A percentile compares a stretch with the other conserved stretches of the same genome.
Evolutionary conservation across 768 basidiomycete genomes (phyloP).

Genomic region (Kwoniella dendrophila): DNA sequence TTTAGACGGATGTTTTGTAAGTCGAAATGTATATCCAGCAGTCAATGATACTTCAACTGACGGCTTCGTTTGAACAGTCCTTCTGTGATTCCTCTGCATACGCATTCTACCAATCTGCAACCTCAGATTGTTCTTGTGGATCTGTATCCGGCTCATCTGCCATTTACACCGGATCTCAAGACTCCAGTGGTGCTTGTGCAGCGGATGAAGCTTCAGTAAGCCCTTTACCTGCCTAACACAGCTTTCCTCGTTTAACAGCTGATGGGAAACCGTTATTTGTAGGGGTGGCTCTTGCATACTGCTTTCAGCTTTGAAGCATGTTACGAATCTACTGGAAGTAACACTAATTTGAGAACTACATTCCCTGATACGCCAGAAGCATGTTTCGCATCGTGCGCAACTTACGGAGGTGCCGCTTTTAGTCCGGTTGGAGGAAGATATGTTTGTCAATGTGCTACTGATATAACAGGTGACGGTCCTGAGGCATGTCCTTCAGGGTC

Average conservation of each 20-base stretch:
- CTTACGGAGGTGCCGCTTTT: not conserved
- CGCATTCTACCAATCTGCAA: not conserved
- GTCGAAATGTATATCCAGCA: too few relatives aligned
- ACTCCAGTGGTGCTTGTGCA: not conserved
- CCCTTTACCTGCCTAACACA: not conserved
- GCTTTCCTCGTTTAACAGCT: not conserved
- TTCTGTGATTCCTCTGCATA: not conserved
- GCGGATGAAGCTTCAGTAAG: constrained; percentile 3
- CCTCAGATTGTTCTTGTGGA: not conserved
- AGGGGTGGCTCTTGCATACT: not conserved
- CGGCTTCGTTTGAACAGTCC: not conserved
- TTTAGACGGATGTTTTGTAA: not conserved
- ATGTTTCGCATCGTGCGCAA: not conserved
- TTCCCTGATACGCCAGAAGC: not conserved
- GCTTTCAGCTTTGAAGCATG: not conserved
- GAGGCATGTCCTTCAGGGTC: not conserved
- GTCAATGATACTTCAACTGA: too few relatives aligned
- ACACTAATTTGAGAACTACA: not conserved
- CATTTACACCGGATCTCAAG: not conserved
- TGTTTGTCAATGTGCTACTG: not conserved
- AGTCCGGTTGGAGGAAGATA: not conserved
- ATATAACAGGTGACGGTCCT: not conserved
- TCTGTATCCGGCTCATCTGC: not conserved
- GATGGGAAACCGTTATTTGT: not conserved
- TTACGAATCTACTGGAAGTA: not conserved